Evolutionary conservation across 2,329 filamentous ascomycete genomes (phyloP).

Genomic region (Ophiostoma pallidulum): DNA sequence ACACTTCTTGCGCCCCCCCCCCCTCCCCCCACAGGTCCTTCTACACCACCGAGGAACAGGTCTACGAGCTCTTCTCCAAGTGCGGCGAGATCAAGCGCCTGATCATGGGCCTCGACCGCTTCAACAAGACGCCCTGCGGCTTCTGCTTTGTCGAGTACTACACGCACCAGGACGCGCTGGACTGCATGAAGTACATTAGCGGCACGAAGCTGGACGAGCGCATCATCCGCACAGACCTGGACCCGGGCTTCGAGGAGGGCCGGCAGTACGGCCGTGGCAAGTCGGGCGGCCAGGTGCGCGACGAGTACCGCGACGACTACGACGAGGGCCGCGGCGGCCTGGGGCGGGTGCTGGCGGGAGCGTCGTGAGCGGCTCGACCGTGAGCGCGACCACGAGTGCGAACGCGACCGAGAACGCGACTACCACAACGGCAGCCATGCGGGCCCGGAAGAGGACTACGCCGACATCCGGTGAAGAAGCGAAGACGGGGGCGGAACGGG

Average conservation of each 20-base stretch:
- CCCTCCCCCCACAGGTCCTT: conserved; percentile 54
- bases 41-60: conserved; percentile 98
- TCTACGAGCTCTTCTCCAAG: conserved; percentile 93
- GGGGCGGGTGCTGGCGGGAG: conserved; percentile 60
- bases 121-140: conserved; percentile 94
- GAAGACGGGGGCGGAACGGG: too few relatives aligned
- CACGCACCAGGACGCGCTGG: conserved; percentile 90
- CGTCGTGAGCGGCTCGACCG: conserved; percentile 21
- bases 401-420: conserved; percentile 39
- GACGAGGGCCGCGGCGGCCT: conserved; percentile 89
- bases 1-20: too few relatives aligned
- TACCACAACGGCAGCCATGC: conserved; percentile 2
- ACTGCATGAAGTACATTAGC: conserved; percentile 97
- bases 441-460: conserved; percentile 46
- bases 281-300: conserved; percentile 90
- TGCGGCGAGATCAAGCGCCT: conserved; percentile 97
- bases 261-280: conserved; percentile 93
- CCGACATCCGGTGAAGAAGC: conserved; percentile 39
- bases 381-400: conserved; percentile 46
- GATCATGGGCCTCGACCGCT: conserved; percentile 94
- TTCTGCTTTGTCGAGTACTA: conserved; percentile 99
- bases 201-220: conserved; percentile 97
- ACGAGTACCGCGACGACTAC: conserved; percentile 95
- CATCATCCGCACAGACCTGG: conserved; percentile 88
- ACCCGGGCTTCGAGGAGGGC: conserved; percentile 92